Percentiles rank a stretch among this genome's conserved stretches.
Conservation (phyloP, 768 basidiomycete genomes). For the Lactifluus rugatus region DNA sequence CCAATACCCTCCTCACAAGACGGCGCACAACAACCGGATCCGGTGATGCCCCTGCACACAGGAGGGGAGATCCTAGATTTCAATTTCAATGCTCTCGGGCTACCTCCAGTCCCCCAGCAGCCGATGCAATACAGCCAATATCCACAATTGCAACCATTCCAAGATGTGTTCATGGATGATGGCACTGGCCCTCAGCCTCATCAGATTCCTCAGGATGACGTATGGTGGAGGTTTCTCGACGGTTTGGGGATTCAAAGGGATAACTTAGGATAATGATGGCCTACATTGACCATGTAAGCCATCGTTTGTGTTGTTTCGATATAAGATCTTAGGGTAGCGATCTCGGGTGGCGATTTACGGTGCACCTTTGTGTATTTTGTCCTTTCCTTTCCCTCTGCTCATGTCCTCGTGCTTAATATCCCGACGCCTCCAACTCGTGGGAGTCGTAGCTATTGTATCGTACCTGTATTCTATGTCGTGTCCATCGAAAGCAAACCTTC, state of each 20-base stretch:
- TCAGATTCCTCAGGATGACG: conserved; percentile 27
- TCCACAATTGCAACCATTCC: conserved; percentile 11
- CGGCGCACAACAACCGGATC: not conserved
- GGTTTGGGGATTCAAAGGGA: conserved; percentile 23
- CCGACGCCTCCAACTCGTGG: not conserved
- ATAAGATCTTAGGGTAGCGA: not conserved
- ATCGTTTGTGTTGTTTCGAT: not conserved
- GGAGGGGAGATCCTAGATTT: conserved; percentile 2
- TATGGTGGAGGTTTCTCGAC: conserved; percentile 32
- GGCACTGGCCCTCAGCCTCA: not conserved
- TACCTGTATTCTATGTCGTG: conserved; percentile 20
- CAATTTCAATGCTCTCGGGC: conserved; percentile 1
- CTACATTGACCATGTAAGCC: not conserved
- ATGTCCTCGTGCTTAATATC: not conserved
- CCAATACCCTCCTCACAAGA: not conserved
- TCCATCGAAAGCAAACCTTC: conserved; percentile 52
- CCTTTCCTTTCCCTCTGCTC: too few species aligned
- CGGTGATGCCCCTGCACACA: not conserved
- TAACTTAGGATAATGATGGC: not conserved
- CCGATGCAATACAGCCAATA: conserved; percentile 10
- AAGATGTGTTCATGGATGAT: conserved; percentile 15
- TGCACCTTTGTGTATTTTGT: not conserved
- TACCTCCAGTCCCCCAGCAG: not conserved
- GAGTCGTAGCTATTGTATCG: not conserved
- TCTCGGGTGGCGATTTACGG: not conserved